phyloP scores from a whole-genome alignment of 257 asterid species.

The Eucommia ulmoides region DNA sequence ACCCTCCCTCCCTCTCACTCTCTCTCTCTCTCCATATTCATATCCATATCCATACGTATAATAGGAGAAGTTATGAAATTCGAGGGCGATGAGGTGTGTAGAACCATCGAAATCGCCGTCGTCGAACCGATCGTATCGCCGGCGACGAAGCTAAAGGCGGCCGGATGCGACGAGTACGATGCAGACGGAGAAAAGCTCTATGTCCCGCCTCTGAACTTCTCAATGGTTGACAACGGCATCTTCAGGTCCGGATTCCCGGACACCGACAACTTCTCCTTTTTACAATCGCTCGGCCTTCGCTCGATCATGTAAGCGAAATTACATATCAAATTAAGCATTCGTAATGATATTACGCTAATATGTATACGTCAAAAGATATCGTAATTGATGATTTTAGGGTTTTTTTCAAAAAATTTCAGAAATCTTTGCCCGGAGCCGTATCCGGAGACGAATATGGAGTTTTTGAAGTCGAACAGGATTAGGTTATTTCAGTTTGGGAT shows the following conservation, averaged over 20 bases:
- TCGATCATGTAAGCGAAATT: conserved; percentile 42
- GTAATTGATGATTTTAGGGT: conserved; percentile 1
- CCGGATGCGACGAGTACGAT: conserved; percentile 12
- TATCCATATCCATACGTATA: not conserved
- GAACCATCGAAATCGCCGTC: conserved; percentile 22
- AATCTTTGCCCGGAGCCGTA: conserved; percentile 74
- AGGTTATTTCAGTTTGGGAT: conserved; percentile 68
- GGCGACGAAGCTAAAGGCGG: conserved; percentile 18
- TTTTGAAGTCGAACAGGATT: conserved; percentile 55
- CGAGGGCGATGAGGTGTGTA: conserved; percentile 19
- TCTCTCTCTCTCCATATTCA: not conserved
- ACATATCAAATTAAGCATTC: no score
- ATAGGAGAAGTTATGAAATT: not conserved
- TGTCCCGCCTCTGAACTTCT: conserved; percentile 69
- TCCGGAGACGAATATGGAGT: conserved; percentile 58
- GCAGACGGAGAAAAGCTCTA: conserved; percentile 33
- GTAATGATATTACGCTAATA: no score
- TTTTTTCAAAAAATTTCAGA: conserved; percentile 23
- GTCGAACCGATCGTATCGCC: conserved; percentile 11
- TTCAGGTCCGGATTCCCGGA: conserved; percentile 77
- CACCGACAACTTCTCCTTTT: conserved; percentile 50
- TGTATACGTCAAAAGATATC: no score
- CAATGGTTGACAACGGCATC: conserved; percentile 65
- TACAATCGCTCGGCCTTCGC: conserved; percentile 55
- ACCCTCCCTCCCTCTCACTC: not conserved